Base-by-base conservation (phyloP, 2,329 filamentous ascomycete species). In the Ophiocordyceps unilateralis region DNA sequence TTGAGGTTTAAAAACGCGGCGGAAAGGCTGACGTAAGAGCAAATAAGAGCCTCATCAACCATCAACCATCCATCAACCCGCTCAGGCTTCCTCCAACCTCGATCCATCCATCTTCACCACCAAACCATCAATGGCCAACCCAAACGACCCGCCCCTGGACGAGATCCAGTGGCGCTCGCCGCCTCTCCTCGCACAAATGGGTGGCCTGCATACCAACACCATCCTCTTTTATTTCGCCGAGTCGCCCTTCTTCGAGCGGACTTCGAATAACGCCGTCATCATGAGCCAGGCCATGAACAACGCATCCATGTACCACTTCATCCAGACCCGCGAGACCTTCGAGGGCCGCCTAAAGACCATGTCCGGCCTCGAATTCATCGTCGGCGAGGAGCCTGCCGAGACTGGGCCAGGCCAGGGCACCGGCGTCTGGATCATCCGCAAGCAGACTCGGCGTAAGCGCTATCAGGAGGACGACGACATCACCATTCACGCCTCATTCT, bases 371-470 rank as follows among this genome's bases (percentile, higher is more conserved):
- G 78, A 82, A 60, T 82, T 76, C 55, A 67, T 79, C 41, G 75
- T 82, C 42, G 74, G 74, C 32, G 72, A 80, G 53, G 74, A 78
- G 49, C 76, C 76, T 1, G 74, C 74, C 23, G 75, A 80, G 57
- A 76, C 70, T 51, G 72, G 67, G 0, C 74, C 74, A 0, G 74
- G 74, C n/a, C 76, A 73, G 36, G 77, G 76, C 39, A 80, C 76
- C 0, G 77, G 76, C 23, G 75, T 81, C 9, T 82, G 77, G 77
- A 73, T 81, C 23, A 79, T 82, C 50, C 70, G 76, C 53, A 81
- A 81, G 63, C 78, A 82, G 59, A 76, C 70, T 22, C 64, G 78
- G 41, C 66, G 71, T 46, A 78, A 78, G 60, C 63, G 67, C 14
- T 64, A 67, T 36, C 64, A 66, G 5, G 62, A 66, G 14, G 70